Evolutionary conservation across 108 stramenopile genomes (phyloP), one percentile per base, ranked within the genome.

Genomic region (Skeletonema potamos): DNA sequence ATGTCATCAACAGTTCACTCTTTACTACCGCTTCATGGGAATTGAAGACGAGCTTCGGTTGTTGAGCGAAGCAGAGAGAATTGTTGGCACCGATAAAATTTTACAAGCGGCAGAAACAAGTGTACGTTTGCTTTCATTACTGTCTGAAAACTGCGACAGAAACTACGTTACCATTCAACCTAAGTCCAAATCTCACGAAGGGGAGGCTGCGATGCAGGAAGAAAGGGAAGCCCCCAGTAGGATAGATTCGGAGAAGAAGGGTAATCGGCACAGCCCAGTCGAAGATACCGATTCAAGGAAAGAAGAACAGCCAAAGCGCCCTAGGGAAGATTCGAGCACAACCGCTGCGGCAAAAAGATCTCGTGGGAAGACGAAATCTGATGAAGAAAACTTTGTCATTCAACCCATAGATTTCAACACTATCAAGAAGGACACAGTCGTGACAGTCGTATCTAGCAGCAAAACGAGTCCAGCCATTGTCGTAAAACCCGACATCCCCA

Each of bases 1-100:
- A 22, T 92, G 91, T 56, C 91, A 92, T 54, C 77, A 78, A 60
- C 67, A 61, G 27, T 92, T 89, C 32, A 87, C 88, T 41, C 57
- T 92, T 44, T 72, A 84, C 32, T 84, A 66, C 54, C 85, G 91
- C 7, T 85, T 92, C 29, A 87, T 83, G 73, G 33, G 61, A 12
- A 55, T 72, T 10, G 74, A 70, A 58, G 74, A 79, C 13, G 82
- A 82, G 63, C 39, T 74, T 57, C 58, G 41, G 6, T 17, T 89
- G 28, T 62, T 89, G 28, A 36, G 64, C 8, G 34, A 73, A 29
- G 86, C 83, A 27, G 70, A 73, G 54, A 51, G 39, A 5, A 51
- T 62, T 41, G 80, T 83, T 41, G 83, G 82, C 20, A 13, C 58
- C 27, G 29, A 71, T 58, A 39, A 20, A 11, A 27, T 81, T 15